Evolutionary conservation across 805 yeast species (phyloP), one percentile per base, ranked within the genome.

Genomic region (Kuraishia borneana): DNA sequence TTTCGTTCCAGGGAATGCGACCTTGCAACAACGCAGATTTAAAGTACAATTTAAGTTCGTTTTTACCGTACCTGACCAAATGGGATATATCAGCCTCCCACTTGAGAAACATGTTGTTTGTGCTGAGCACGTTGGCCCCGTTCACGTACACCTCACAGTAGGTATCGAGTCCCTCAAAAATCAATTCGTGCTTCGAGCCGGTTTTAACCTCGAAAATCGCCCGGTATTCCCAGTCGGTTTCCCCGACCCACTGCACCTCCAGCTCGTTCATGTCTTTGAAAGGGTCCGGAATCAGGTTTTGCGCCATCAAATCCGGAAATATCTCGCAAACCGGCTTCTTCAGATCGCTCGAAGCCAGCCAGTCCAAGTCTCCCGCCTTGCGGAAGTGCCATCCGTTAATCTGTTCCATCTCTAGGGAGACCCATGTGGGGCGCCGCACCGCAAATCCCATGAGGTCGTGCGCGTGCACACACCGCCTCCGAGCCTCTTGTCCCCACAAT

Each of bases 211-310:
- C 34, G 26, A 60, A 46, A 8, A 31, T 35, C 3, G 56, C 32
- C 32, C 43, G 38, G 44, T 70, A 70, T 40, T 66, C 72, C 76
- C 76, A 70, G 33, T 58, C 65, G n/a, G 40, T 42, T 31, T 63
- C 61, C 3, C 65, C 70, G 4, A 70, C 65, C 75, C 75, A 70
- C 47, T 68, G 74, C 7, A 66, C 63, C 4, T 41, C 37, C 14
- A 45, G 45, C 40, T 67, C 75, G 40, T 68, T 68, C 37, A 44
- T 40, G 39, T 65, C 67, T 2, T 52, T 21, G 39, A 63, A 65
- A 0, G 75, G 76, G 40, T 69, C 69, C 3, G 62, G 60, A 21
- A 70, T 67, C 27, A 49, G 43, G 1, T 53, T 50, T 35, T 60
- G 50, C 23, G 46, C 49, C 21, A 62, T 36, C 31, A 70, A 45